phyloP scores from a whole-genome alignment of 2,329 filamentous ascomycete species.

The Aureobasidium sp. region DNA sequence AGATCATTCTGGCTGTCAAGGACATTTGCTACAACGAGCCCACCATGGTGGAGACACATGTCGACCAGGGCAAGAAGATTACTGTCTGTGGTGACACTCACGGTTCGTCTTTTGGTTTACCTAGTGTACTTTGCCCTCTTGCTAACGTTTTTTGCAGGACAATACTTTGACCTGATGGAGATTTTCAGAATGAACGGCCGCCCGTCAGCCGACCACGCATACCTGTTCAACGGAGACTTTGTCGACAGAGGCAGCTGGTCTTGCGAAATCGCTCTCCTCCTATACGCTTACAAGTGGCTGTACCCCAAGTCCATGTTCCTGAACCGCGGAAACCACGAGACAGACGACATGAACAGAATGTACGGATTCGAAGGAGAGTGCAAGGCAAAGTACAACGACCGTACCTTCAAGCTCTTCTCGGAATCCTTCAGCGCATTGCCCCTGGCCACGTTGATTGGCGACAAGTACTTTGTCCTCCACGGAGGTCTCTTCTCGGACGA shows the following conservation, averaged over 20 bases:
- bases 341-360: conserved; percentile 97
- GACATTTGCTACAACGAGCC: conserved; percentile 85
- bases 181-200: conserved; percentile 86
- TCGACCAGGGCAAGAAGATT: conserved; percentile 66
- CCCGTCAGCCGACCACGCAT: conserved; percentile 78
- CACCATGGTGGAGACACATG: conserved; percentile 90
- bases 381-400: conserved; percentile 95
- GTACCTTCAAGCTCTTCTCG: conserved; percentile 93
- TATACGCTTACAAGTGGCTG: conserved; percentile 97
- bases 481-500: conserved; percentile 95
- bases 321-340: conserved; percentile 97
- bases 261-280: conserved; percentile 83
- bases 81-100: conserved; percentile 98
- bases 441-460: conserved; percentile 81
- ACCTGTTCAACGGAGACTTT: conserved; percentile 98
- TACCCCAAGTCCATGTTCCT: conserved; percentile 78
- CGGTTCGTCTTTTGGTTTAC: conserved; percentile 35
- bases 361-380: conserved; percentile 99
- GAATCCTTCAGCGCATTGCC: conserved; percentile 95
- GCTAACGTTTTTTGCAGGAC: conserved; percentile 27
- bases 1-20: conserved; percentile 85
- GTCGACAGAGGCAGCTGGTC: conserved; percentile 98
- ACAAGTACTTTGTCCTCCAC: conserved; percentile 86
- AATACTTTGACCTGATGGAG: conserved; percentile 96
- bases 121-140: neutral